Evolutionary conservation across 208 protist species (phyloP).

Genomic region (Trichomonas gallinae): DNA sequence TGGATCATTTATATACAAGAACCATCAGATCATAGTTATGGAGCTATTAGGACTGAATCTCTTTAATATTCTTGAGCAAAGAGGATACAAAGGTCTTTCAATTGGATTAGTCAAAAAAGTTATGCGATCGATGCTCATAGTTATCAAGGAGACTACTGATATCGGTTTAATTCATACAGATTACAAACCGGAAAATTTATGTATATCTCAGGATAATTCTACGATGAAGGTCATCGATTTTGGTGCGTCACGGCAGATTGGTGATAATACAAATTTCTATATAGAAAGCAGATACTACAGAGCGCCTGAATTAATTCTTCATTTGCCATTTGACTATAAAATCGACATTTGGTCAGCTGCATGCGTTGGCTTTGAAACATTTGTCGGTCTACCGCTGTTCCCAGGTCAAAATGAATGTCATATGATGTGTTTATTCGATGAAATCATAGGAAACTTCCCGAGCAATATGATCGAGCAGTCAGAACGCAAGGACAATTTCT

Average conservation of each 20-base stretch:
- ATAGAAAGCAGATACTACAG: constrained; percentile 79
- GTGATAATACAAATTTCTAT: constrained; percentile 66
- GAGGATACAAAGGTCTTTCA: background rate
- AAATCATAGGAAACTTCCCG: background rate
- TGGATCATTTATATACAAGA: background rate
- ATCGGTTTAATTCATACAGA: background rate
- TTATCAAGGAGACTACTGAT: background rate
- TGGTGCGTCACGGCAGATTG: constrained; percentile 69
- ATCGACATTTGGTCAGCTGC: constrained; percentile 81
- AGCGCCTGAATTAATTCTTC: constrained; percentile 63
- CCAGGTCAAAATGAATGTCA: background rate
- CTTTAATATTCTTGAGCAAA: background rate
- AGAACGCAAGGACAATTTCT: background rate
- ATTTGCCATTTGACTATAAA: background rate
- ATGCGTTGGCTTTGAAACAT: constrained; percentile 91
- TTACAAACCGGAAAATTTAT: background rate
- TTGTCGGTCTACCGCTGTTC: constrained; percentile 58
- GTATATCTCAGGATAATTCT: background rate
- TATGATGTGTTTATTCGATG: background rate
- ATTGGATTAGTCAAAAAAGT: background rate
- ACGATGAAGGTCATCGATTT: constrained; percentile 93
- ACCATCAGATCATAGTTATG: background rate
- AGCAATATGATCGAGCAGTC: background rate
- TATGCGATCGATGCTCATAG: background rate
- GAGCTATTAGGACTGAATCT: background rate